A percentile compares a stretch with the other conserved stretches of the same genome.
These are phyloP conservation scores for Westerdykella aurantiaca DNA, from an alignment of 2,329 filamentous ascomycete species.

Conservation along the genomic window DNA sequence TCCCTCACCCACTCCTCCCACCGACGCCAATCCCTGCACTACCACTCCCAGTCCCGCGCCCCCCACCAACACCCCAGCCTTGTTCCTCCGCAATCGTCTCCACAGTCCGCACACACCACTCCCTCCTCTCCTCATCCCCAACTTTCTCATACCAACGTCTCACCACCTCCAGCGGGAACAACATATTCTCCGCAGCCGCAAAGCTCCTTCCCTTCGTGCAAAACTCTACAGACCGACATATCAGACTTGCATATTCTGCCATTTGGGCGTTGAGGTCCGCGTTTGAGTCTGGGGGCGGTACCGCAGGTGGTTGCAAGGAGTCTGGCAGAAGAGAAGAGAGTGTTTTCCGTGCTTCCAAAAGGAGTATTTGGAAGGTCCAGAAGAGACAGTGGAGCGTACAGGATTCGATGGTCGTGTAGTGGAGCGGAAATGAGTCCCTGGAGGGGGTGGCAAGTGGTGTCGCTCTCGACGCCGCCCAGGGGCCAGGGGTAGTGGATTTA, in stretches of 20 bases:
- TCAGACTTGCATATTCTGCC: slow-evolving; percentile 11
- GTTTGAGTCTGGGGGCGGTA: slow-evolving; percentile 1
- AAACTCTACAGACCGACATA: slow-evolving; percentile 17
- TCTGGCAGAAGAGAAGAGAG: slow-evolving; percentile 6
- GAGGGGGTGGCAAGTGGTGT: slow-evolving; percentile 1
- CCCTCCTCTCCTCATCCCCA: slow-evolving; percentile 10
- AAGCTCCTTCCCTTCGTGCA: slow-evolving; percentile 11
- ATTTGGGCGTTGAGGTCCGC: too few relatives aligned
- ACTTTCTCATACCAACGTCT: slow-evolving; percentile 9
- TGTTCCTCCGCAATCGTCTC: slow-evolving; percentile 10
- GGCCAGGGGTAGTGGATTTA: slow-evolving; percentile 4
- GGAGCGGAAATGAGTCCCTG: slow-evolving; percentile 10
- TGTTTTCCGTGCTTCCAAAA: slow-evolving; percentile 10
- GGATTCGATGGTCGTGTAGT: slow-evolving; percentile 16
- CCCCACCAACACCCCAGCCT: not conserved
- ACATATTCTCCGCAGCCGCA: slow-evolving; percentile 15
- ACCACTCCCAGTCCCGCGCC: too few relatives aligned
- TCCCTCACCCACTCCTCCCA: too few relatives aligned
- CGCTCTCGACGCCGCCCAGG: slow-evolving; percentile 8
- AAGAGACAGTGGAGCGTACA: slow-evolving; percentile 13
- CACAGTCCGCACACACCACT: slow-evolving; percentile 13
- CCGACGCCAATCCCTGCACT: too few relatives aligned
- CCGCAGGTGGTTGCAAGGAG: not conserved
- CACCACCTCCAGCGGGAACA: slow-evolving; percentile 12
- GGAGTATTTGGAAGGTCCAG: slow-evolving; percentile 15